Base-by-base conservation (phyloP, 176 grass and related monocot species). In the Lolium rigidum region DNA sequence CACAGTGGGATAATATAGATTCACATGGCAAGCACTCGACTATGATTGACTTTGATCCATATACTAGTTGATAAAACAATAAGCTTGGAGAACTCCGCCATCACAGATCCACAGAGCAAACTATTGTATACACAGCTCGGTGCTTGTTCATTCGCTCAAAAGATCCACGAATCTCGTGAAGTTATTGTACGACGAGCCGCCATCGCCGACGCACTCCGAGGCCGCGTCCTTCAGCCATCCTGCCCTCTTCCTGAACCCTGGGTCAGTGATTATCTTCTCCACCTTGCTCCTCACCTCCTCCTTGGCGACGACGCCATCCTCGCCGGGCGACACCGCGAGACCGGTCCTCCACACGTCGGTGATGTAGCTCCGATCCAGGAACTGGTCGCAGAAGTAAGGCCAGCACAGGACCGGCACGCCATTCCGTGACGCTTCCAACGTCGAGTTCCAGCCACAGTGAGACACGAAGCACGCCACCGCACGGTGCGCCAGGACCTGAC, bases 371-470 rank as follows among this genome's bases (percentile, higher is more conserved):
- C 72, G 52, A 44, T 86, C 47, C 8, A 82, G 43, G 54, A 63
- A 90, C 72, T 96, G 91, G 59, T 96, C 94, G 9, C 63, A 68
- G 54, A 83, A 88, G 80, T 73, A 93, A 0, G 91, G 91, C 88
- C 84, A 93, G 66, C 88, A 93, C 13, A 93, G 37, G 43, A 93
- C 75, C 72, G 78, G 85, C 20, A 86, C 71, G 7, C 82, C 87
- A 16, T 90, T 87, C 22, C 59, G 38, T 6, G 37, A 44, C 22
- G 81, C 88, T 7, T 90, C 90, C 72, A 84, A 38, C 6, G 87
- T 89, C 31, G 88, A 93, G 61, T 93, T 93, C 91, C 91, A 93
- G 0, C 89, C 92, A 9, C 92, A 88, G 75, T 88, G 92, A 4
- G 91, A 90, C 57, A 92, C 80, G 56, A 92, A 89, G 65, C 90